Evolutionary conservation across 495 filamentous ascomycete species (phyloP).

Genomic region (Oidiodendron maius): DNA sequence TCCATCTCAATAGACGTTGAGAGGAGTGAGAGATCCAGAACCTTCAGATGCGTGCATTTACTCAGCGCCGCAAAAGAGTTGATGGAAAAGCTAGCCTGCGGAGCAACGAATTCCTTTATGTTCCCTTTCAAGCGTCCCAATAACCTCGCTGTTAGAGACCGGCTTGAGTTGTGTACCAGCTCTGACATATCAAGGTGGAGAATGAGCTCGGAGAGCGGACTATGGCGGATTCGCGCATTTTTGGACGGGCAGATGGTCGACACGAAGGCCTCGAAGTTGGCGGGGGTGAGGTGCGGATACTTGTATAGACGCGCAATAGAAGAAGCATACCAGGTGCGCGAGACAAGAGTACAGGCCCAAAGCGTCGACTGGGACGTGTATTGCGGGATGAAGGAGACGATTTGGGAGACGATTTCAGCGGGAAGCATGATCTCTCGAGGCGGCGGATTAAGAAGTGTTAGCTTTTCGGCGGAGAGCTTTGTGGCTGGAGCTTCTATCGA

Average conservation of each 20-base stretch:
- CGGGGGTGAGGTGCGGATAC: slow-evolving; percentile 41
- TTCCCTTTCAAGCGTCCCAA: slow-evolving; percentile 51
- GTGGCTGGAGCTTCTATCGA: no score
- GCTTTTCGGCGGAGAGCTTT: neutral
- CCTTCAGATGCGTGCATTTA: slow-evolving; percentile 50
- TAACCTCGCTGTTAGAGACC: slow-evolving; percentile 58
- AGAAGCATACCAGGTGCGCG: slow-evolving; percentile 58
- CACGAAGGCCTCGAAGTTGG: slow-evolving; percentile 53
- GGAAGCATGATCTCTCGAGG: slow-evolving; percentile 17
- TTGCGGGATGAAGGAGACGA: slow-evolving; percentile 28
- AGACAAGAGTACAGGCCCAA: slow-evolving; percentile 51
- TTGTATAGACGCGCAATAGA: slow-evolving; percentile 52
- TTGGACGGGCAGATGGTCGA: slow-evolving; percentile 57
- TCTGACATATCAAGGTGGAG: slow-evolving; percentile 48
- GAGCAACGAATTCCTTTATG: slow-evolving; percentile 58
- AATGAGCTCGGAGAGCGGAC: slow-evolving; percentile 50
- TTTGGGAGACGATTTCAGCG: slow-evolving; percentile 46
- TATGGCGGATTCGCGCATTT: slow-evolving; percentile 47
- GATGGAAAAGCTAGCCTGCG: slow-evolving; percentile 56
- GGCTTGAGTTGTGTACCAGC: slow-evolving; percentile 61
- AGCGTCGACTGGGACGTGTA: slow-evolving; percentile 36
- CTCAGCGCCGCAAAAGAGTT: slow-evolving; percentile 59
- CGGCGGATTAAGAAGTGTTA: neutral
- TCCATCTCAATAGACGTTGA: slow-evolving; percentile 44
- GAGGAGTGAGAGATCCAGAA: slow-evolving; percentile 57